Conservation (phyloP, 2,329 filamentous ascomycete genomes). For the Cladophialophora exuberans region DNA sequence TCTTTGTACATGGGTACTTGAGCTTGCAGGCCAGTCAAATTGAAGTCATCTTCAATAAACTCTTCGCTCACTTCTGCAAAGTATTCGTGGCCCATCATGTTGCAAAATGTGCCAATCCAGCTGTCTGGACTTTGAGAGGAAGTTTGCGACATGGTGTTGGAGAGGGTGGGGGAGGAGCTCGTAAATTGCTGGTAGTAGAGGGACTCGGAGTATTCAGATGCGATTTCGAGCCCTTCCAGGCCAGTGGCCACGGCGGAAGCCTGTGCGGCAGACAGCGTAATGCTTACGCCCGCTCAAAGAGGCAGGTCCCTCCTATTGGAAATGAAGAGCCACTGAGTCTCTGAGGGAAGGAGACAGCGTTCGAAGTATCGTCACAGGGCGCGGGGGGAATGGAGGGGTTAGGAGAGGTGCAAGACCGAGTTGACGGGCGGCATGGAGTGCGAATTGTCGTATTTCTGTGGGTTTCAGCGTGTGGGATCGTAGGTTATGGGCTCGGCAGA, state of each 20-base stretch:
- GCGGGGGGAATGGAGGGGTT: slow-evolving; percentile 12
- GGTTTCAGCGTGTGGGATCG: neutral
- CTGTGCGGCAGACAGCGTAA: slow-evolving; percentile 48
- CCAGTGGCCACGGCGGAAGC: slow-evolving; percentile 51
- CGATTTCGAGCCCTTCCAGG: slow-evolving; percentile 51
- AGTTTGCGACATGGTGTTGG: slow-evolving; percentile 54
- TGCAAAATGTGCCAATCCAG: slow-evolving; percentile 98
- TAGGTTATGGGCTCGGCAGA: neutral
- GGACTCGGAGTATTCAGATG: slow-evolving; percentile 28
- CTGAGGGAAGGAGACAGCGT: neutral
- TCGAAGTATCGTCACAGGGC: neutral
- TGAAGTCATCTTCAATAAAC: slow-evolving; percentile 99
- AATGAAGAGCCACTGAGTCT: neutral
- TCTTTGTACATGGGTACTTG: slow-evolving; percentile 99
- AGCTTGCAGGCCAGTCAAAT: slow-evolving; percentile 89
- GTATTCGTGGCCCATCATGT: slow-evolving; percentile 93
- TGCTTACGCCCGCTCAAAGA: neutral
- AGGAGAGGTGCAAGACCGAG: slow-evolving; percentile 1
- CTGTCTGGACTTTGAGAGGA: slow-evolving; percentile 72
- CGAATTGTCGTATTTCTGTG: neutral
- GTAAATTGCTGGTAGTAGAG: slow-evolving; percentile 31
- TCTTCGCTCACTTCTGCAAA: slow-evolving; percentile 99
- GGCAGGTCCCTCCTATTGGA: neutral
- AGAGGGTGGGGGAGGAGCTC: slow-evolving; percentile 30
- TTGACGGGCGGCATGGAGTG: slow-evolving; percentile 4